Evolutionary conservation across 2,329 filamentous ascomycete genomes (phyloP), one percentile per base, ranked within the genome.

Genomic region (Tolypocladium endophyticum): DNA sequence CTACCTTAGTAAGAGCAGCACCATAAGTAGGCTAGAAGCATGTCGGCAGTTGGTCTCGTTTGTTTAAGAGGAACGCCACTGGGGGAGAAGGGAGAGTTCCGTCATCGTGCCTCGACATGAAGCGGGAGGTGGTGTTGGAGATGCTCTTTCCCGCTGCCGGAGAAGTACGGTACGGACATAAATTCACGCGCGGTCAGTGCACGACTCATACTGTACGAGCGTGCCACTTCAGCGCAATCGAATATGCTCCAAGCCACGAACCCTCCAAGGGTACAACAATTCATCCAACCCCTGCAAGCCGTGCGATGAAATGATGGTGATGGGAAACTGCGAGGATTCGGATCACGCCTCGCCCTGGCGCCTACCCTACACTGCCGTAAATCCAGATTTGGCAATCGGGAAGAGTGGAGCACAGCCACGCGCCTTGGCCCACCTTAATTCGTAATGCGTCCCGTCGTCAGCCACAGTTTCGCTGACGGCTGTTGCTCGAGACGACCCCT

Each of bases 341-440:
- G 25, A 28, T 8, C 23, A 11, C 23, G n/a, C 14, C 12, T 47
- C 41, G 5, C 9, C 5, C 4, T 16, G 25, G n/a, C n/a, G n/a
- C n/a, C 47, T 52, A 52, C 47, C 47, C 47, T 52, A 52, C 3
- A 52, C 45, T 25, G 12, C 25, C 45, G 18, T 6, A 8, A 2
- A 2, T 33, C 47, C n/a, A 28, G 25, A 56, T 56, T 8, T 3
- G 55, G 55, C 36, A 56, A 43, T 9, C 36, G 36, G 39, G 5
- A 25, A 35, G 18, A 5, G 55, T 56, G 55, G 55, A 43, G 58
- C 58, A 55, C 52, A 50, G 58, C 58, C 58, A 56, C 58, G 58
- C 58, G 38, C 54, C 58, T 38, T 20, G 36, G 43, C 45, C 56
- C 56, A 25, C 57, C 35, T 35, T 28, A 58, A 41, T 33, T 56